Evolutionary conservation across 2,329 filamentous ascomycete genomes (phyloP), one percentile per base, ranked within the genome.

Genomic region (Raffaelea arxii): DNA sequence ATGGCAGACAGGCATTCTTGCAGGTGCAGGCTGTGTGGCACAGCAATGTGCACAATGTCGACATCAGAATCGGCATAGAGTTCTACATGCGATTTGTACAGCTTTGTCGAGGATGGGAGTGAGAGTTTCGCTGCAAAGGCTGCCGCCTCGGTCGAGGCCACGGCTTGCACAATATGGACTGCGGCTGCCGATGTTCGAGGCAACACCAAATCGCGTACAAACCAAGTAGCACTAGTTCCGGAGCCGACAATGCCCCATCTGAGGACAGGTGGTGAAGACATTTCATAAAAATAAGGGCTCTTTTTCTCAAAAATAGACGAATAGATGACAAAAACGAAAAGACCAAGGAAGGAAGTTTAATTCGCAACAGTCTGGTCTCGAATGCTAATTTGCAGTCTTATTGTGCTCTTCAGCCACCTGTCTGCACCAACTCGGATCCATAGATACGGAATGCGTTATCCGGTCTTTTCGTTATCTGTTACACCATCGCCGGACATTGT

Each of bases 1-100:
- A 71, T 71, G 0, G 67, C 68, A 30, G 67, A 64, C 3, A 71
- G 61, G 25, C 63, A 67, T 46, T 67, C 65, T 25, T 63, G 57
- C 49, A 63, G 65, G 55, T 72, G 69, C 44, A 70, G 66, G 24
- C 59, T 61, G 49, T 70, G 67, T 0, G 69, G 69, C 7, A 64
- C 69, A 30, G 67, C 68, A 36, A 72, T 66, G 54, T 72, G 71
- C 39, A 72, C 56, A 19, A 68, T 63, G 48, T 72, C 68, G 23
- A 71, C 67, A 9, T 62, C 48, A 0, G 63, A 57, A 47, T 70
- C 66, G 21, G 54, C 52, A 50, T 68, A 70, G 12, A 68, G 58
- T 25, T 65, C 59, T 3, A 58, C 53, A 44, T 72, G 71, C 41
- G 56, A 63, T 4, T 59, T 63, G 37, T 76, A 1, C 76, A 73